phyloP scores from a whole-genome alignment of 176 grass and related monocot genomes.

The Chrysopogon serrulatus region DNA sequence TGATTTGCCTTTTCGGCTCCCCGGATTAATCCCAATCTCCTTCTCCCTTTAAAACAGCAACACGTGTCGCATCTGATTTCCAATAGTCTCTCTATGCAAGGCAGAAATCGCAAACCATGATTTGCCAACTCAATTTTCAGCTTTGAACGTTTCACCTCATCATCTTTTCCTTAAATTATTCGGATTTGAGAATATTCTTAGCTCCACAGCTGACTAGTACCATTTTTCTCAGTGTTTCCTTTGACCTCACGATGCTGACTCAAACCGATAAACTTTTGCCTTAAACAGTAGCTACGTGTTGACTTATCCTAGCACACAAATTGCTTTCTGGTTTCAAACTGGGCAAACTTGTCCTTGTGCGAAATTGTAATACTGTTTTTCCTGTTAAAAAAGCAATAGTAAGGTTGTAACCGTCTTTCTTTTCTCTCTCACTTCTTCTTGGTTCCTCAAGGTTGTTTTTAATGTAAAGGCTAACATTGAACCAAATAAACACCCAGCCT shows the following conservation, averaged over 20 bases:
- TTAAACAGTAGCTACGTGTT: background rate
- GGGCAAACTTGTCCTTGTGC: background rate
- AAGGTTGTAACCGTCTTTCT: background rate
- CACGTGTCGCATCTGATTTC: background rate
- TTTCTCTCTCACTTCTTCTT: background rate
- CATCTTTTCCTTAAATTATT: background rate
- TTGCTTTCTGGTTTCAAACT: background rate
- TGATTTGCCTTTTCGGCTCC: background rate
- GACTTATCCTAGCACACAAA: background rate
- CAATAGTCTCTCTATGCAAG: background rate
- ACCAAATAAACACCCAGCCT: background rate
- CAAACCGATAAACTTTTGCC: background rate
- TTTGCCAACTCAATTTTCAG: background rate
- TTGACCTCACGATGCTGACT: background rate
- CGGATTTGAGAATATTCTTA: background rate
- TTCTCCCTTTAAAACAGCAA: background rate
- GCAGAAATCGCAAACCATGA: background rate
- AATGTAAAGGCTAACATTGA: background rate
- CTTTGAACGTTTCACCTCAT: slow-evolving; percentile 11
- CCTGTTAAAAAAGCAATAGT: background rate
- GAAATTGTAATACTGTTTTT: background rate
- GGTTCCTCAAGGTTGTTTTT: background rate
- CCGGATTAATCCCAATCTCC: background rate
- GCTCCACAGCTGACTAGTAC: background rate
- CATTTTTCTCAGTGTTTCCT: background rate